Conservation (phyloP, 2,329 filamentous ascomycete genomes). For the Hymenoscyphus fructigenus region DNA sequence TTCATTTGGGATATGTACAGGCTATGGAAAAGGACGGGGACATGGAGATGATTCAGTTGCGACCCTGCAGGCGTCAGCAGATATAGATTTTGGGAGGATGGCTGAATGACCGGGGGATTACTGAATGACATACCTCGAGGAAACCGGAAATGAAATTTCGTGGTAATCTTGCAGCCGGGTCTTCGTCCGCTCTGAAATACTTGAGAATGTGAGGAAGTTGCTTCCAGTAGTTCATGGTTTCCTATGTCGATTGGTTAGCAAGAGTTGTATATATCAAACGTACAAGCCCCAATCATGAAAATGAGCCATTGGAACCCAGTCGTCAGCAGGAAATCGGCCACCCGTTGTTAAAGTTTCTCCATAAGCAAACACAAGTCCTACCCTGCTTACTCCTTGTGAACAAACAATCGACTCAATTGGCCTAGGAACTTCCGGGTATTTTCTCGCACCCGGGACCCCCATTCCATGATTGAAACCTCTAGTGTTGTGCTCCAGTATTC, state of each 20-base stretch:
- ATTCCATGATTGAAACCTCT: too few species aligned
- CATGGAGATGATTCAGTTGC: constrained; percentile 31
- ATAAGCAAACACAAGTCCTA: too few species aligned
- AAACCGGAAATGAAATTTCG: constrained; percentile 92
- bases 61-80: constrained; percentile 32
- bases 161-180: constrained; percentile 72
- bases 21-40: constrained; percentile 24
- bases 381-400: too few species aligned
- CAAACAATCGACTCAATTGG: too few species aligned
- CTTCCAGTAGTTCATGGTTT: constrained; percentile 99
- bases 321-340: too few species aligned
- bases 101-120: constrained; percentile 10
- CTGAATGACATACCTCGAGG: constrained; percentile 64
- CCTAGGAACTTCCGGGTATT: background rate
- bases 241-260: constrained; percentile 50
- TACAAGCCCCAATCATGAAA: background rate
- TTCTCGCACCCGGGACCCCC: too few species aligned
- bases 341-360: too few species aligned
- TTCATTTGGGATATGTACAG: constrained; percentile 37
- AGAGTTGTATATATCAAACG: background rate
- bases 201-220: constrained; percentile 94
- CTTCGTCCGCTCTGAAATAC: constrained; percentile 90
- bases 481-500: too few species aligned
- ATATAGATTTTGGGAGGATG: background rate
- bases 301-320: background rate